Conservation (phyloP, 2,329 filamentous ascomycete species). For the Hymenoscyphus repandus region DNA sequence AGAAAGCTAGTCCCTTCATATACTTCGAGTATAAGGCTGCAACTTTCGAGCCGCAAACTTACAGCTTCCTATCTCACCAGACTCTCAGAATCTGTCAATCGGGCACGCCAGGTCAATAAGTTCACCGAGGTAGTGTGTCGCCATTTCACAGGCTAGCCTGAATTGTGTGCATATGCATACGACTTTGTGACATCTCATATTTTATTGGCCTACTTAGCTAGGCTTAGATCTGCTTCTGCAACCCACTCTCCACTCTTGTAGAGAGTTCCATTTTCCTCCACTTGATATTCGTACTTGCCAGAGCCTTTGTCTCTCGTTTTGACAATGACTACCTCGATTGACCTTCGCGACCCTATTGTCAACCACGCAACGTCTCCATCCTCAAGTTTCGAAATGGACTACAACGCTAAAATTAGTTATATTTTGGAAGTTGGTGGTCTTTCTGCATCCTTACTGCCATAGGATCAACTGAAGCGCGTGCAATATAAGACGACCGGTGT, state of each 20-base stretch:
- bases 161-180: not conserved
- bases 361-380: not conserved
- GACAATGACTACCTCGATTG: slow-evolving; percentile 1
- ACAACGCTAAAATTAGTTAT: not conserved
- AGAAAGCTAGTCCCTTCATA: no score
- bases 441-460: not conserved
- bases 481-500: no score
- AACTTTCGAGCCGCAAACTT: no score
- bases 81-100: no score
- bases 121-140: not conserved
- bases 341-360: not conserved
- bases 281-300: slow-evolving; percentile 7
- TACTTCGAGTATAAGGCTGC: no score
- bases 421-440: not conserved
- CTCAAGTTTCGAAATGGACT: not conserved
- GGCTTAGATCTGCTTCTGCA: not conserved
- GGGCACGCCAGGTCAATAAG: not conserved
- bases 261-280: slow-evolving; percentile 4
- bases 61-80: no score
- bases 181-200: not conserved
- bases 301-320: not conserved
- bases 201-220: not conserved
- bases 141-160: not conserved
- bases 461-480: not conserved
- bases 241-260: slow-evolving; percentile 13